These are phyloP conservation scores for Candolleomyces aberdarensis DNA, from an alignment of 768 basidiomycete species.

Conservation along the genomic window DNA sequence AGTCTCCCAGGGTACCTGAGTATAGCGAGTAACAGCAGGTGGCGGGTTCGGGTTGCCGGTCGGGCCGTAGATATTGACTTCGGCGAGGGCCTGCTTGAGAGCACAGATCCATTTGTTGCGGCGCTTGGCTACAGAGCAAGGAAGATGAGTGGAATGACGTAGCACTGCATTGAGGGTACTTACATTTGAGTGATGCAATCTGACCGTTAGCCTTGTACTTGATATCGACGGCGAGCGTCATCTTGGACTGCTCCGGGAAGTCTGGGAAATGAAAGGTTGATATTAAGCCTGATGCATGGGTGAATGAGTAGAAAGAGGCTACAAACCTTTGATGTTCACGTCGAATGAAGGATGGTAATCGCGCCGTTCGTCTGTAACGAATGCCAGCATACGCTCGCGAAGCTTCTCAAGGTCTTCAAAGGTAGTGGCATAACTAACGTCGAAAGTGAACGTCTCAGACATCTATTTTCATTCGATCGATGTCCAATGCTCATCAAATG, in stretches of 20 bases:
- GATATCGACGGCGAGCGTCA: conserved; percentile 76
- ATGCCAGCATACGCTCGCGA: conserved; percentile 75
- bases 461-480: conserved; percentile 34
- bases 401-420: conserved; percentile 81
- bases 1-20: conserved; percentile 70
- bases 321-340: conserved; percentile 58
- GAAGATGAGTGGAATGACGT: neutral
- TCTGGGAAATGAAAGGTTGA: conserved; percentile 30
- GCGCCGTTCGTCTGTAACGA: conserved; percentile 65
- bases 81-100: conserved; percentile 67
- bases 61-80: conserved; percentile 70
- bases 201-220: conserved; percentile 90
- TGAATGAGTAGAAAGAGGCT: neutral
- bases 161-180: neutral
- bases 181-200: conserved; percentile 69
- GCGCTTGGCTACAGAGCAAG: conserved; percentile 52
- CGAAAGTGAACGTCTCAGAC: conserved; percentile 79
- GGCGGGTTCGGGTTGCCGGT: conserved; percentile 52
- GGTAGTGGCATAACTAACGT: conserved; percentile 72
- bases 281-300: neutral
- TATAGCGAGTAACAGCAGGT: conserved; percentile 58
- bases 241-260: conserved; percentile 76
- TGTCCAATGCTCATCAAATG: neutral
- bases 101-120: conserved; percentile 93
- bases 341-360: conserved; percentile 80